Evolutionary conservation across 331 rosid genomes (phyloP).

Genomic region (Acacia concinna): DNA sequence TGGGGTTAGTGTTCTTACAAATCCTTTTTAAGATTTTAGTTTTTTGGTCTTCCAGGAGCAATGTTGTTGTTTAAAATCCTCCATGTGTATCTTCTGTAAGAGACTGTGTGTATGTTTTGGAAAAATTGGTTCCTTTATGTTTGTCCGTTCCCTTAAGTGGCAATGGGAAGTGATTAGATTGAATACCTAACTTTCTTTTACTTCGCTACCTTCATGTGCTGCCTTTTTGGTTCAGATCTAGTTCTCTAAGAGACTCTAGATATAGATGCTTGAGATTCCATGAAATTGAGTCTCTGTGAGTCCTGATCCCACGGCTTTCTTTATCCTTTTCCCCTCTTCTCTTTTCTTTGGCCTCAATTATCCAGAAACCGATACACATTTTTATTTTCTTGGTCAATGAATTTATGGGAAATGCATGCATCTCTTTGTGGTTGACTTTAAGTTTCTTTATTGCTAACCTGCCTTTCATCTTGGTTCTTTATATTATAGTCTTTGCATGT

Average conservation of each 20-base stretch:
- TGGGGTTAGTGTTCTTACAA: slow-evolving; percentile 47
- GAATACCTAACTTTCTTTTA: background rate
- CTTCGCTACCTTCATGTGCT: background rate
- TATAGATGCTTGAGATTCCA: background rate
- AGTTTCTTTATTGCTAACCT: too few species aligned
- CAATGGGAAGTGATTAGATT: background rate
- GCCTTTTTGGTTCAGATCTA: slow-evolving; percentile 28
- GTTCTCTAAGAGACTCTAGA: background rate
- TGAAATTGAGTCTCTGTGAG: background rate
- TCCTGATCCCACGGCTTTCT: background rate
- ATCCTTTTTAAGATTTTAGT: background rate
- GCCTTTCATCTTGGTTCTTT: too few species aligned
- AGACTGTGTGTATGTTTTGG: slow-evolving; percentile 10
- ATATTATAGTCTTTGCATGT: too few species aligned
- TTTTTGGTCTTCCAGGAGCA: background rate
- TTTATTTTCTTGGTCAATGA: background rate
- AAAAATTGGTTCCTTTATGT: background rate
- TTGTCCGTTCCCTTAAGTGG: background rate
- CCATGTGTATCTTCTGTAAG: slow-evolving; percentile 4
- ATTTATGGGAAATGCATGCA: background rate
- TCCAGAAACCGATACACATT: background rate
- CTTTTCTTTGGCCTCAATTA: background rate
- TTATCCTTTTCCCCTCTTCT: background rate
- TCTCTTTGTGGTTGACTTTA: too few species aligned
- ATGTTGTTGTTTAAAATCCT: background rate